Percentiles rank a stretch among this genome's conserved stretches.
Conservation (phyloP, 75 land plant genomes). For the Ceratopteris richardii region DNA sequence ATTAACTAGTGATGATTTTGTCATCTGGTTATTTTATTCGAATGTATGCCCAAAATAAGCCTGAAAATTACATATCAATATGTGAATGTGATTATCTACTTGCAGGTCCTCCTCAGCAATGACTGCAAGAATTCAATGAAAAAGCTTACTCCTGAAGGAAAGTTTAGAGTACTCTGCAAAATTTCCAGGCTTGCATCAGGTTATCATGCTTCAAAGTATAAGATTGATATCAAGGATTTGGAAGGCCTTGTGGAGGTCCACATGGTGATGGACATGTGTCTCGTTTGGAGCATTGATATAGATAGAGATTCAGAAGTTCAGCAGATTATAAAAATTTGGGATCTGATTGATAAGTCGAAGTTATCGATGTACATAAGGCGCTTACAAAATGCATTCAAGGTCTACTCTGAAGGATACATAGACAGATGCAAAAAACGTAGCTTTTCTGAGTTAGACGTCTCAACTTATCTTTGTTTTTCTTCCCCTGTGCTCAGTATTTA, state of each 20-base stretch:
- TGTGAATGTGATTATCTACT: background rate
- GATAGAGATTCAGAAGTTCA: slow-evolving; percentile 16
- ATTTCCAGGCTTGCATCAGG: background rate
- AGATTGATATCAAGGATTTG: background rate
- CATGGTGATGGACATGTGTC: slow-evolving; percentile 22
- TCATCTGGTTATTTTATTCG: too few species aligned
- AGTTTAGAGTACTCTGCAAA: slow-evolving; percentile 6
- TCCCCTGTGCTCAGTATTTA: too few species aligned
- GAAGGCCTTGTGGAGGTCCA: slow-evolving; percentile 29
- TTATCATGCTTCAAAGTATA: background rate
- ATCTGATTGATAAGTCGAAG: slow-evolving; percentile 29
- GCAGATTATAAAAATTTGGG: slow-evolving; percentile 62
- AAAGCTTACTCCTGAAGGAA: slow-evolving; percentile 12
- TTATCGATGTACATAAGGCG: slow-evolving; percentile 31
- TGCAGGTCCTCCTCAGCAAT: slow-evolving; percentile 49
- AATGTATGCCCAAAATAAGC: too few species aligned
- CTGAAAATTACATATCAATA: too few species aligned
- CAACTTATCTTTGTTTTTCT: background rate
- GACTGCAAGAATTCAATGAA: slow-evolving; percentile 41
- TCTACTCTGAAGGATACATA: slow-evolving; percentile 40
- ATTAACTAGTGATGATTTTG: too few species aligned
- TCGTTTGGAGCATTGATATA: slow-evolving; percentile 50
- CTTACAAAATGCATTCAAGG: slow-evolving; percentile 30
- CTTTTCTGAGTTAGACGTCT: slow-evolving; percentile 24
- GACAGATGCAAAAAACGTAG: slow-evolving; percentile 31